Conservation (phyloP, 1,284 basidiomycete species). For the Takashimella koratensis region DNA sequence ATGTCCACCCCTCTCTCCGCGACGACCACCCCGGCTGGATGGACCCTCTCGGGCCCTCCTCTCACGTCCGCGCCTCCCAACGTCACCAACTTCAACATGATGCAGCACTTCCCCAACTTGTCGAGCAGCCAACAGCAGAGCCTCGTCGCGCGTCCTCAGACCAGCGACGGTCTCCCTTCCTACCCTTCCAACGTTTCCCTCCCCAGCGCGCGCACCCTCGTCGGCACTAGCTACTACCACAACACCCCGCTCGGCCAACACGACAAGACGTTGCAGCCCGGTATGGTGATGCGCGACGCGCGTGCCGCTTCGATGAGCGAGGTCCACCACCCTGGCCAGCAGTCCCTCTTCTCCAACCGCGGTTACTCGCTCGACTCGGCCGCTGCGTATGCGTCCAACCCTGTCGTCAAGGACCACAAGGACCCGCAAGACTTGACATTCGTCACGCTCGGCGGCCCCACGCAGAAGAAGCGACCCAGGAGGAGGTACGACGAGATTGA, state of each 20-base stretch:
- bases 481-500: constrained; percentile 56
- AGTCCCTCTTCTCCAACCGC: constrained; percentile 11
- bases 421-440: constrained; percentile 17
- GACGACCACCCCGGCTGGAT: too few relatives aligned
- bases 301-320: constrained; percentile 16
- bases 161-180: constrained; percentile 38
- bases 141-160: constrained; percentile 30
- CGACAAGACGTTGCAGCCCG: too few relatives aligned
- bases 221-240: constrained; percentile 10
- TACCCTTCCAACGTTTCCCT: constrained; percentile 27
- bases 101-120: too few relatives aligned
- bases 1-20: constrained; percentile 26
- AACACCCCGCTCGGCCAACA: too few relatives aligned
- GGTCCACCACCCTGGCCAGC: background rate
- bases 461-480: constrained; percentile 46
- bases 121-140: constrained; percentile 2
- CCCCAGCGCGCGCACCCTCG: constrained; percentile 34
- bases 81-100: constrained; percentile 1
- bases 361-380: constrained; percentile 31
- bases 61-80: too few relatives aligned
- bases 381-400: too few relatives aligned
- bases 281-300: constrained; percentile 23
- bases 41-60: too few relatives aligned
- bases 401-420: constrained; percentile 4
- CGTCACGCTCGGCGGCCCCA: constrained; percentile 29